phyloP scores from a whole-genome alignment of 2,329 filamentous ascomycete species.

The Diaporthe ilicicola region DNA sequence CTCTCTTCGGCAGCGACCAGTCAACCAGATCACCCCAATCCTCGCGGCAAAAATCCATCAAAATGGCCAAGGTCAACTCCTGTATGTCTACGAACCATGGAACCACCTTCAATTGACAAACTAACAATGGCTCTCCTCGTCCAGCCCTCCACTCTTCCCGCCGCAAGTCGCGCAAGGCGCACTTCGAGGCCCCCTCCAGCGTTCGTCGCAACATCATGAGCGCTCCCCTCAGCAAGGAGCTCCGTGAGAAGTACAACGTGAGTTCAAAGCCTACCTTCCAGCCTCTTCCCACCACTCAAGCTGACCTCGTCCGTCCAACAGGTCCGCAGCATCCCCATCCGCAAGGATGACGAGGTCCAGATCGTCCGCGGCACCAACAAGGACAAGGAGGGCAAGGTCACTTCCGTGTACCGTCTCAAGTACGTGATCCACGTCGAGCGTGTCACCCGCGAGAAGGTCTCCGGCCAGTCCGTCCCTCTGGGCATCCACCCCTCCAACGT shows the following conservation, averaged over 20 bases:
- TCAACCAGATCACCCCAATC: slow-evolving; percentile 26
- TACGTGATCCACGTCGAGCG: slow-evolving; percentile 98
- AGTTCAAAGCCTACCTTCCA: slow-evolving; percentile 44
- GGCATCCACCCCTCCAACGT: slow-evolving; percentile 97
- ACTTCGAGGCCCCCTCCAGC: slow-evolving; percentile 95
- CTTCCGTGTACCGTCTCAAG: slow-evolving; percentile 97
- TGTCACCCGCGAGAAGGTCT: slow-evolving; percentile 95
- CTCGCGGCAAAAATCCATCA: slow-evolving; percentile 47
- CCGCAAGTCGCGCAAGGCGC: slow-evolving; percentile 98
- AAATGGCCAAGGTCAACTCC: slow-evolving; percentile 77
- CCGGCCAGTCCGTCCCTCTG: slow-evolving; percentile 93
- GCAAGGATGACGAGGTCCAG: slow-evolving; percentile 95
- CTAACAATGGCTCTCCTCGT: slow-evolving; percentile 35
- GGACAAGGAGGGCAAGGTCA: slow-evolving; percentile 98
- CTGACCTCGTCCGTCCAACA: slow-evolving; percentile 46
- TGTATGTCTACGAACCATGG: slow-evolving; percentile 33
- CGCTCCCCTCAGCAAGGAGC: slow-evolving; percentile 94
- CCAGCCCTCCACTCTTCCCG: slow-evolving; percentile 80
- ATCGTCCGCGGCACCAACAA: slow-evolving; percentile 95
- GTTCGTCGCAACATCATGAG: slow-evolving; percentile 97
- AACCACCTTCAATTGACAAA: neutral
- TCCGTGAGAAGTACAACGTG: slow-evolving; percentile 99
- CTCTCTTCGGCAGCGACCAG: slow-evolving; percentile 28
- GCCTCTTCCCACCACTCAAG: neutral
- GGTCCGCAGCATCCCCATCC: slow-evolving; percentile 95